A percentile compares a stretch with the other conserved stretches of the same genome.
phyloP scores from a whole-genome alignment of 2,329 filamentous ascomycete genomes.

The Pezicula carpinea region DNA sequence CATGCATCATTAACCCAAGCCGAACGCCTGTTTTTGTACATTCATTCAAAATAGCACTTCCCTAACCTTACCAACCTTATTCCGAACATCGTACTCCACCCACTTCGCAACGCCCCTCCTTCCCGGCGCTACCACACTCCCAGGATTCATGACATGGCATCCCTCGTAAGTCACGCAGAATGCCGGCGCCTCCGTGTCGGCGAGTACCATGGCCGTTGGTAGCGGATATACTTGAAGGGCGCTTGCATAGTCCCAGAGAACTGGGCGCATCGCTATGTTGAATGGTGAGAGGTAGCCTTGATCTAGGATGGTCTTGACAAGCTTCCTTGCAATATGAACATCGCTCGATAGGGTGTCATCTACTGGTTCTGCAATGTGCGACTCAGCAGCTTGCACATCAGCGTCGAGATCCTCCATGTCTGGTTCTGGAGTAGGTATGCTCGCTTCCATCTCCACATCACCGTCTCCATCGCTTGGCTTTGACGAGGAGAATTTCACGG shows the following conservation, averaged over 20 bases:
- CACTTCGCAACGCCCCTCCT: conserved; percentile 69
- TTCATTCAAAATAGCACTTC: conserved; percentile 23
- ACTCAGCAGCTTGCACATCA: conserved; percentile 15
- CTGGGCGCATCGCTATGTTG: conserved; percentile 69
- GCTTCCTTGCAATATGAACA: conserved; percentile 59
- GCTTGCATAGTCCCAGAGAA: conserved; percentile 83
- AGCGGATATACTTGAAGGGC: conserved; percentile 81
- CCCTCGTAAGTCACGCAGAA: conserved; percentile 92
- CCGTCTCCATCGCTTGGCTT: conserved; percentile 31
- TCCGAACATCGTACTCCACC: conserved; percentile 74
- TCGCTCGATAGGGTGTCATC: conserved; percentile 17
- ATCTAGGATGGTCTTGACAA: conserved; percentile 88
- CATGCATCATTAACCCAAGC: not conserved
- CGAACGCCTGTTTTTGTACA: not conserved
- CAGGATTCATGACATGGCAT: conserved; percentile 93
- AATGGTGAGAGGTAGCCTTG: conserved; percentile 89
- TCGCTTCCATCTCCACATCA: conserved; percentile 22
- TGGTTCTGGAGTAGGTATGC: conserved; percentile 6
- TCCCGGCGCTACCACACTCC: conserved; percentile 65
- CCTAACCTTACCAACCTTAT: conserved; percentile 23
- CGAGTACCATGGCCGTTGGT: conserved; percentile 76
- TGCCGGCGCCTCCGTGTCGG: conserved; percentile 74
- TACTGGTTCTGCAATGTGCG: conserved; percentile 9
- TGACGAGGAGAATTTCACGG: conserved; percentile 61
- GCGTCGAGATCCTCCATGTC: conserved; percentile 39